Conservation (phyloP, 352 stramenopile species). For the Elongisporangium undulatum region DNA sequence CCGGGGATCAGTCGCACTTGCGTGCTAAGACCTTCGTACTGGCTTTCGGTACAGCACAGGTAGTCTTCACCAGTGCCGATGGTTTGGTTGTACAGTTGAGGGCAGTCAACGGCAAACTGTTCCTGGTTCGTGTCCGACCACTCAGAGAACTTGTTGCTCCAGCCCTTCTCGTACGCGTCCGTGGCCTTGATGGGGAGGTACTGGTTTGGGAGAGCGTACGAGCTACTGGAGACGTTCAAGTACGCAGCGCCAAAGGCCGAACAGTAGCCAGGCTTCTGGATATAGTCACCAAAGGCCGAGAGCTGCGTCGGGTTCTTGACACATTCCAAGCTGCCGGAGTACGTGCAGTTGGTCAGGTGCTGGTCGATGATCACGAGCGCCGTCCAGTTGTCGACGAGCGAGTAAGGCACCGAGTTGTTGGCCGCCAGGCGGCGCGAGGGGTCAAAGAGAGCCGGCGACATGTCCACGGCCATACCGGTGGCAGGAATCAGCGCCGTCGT, state of each 20-base stretch:
- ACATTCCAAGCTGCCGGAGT: slow-evolving; percentile 56
- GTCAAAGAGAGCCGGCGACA: neutral
- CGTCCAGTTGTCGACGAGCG: slow-evolving; percentile 30
- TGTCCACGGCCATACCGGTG: neutral
- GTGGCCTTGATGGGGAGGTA: slow-evolving; percentile 61
- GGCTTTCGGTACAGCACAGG: slow-evolving; percentile 75
- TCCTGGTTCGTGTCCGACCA: slow-evolving; percentile 55
- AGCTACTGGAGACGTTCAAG: slow-evolving; percentile 30
- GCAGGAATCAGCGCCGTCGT: slow-evolving; percentile 29
- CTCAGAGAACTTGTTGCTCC: slow-evolving; percentile 67
- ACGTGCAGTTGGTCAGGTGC: slow-evolving; percentile 59
- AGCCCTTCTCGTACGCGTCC: slow-evolving; percentile 48
- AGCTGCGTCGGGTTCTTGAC: slow-evolving; percentile 46
- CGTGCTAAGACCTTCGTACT: slow-evolving; percentile 56
- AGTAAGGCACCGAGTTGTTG: slow-evolving; percentile 20
- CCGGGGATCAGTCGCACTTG: slow-evolving; percentile 56
- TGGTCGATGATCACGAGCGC: slow-evolving; percentile 30
- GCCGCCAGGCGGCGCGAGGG: slow-evolving; percentile 5
- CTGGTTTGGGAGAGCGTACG: slow-evolving; percentile 37
- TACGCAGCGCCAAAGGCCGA: slow-evolving; percentile 64
- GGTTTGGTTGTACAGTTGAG: slow-evolving; percentile 62
- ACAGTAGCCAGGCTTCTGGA: slow-evolving; percentile 40
- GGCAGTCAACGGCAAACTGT: slow-evolving; percentile 65
- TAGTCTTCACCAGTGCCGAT: slow-evolving; percentile 40
- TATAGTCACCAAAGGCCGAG: slow-evolving; percentile 46